phyloP scores from a whole-genome alignment of 2,329 filamentous ascomycete species.

The Monilinia aucupariae region DNA sequence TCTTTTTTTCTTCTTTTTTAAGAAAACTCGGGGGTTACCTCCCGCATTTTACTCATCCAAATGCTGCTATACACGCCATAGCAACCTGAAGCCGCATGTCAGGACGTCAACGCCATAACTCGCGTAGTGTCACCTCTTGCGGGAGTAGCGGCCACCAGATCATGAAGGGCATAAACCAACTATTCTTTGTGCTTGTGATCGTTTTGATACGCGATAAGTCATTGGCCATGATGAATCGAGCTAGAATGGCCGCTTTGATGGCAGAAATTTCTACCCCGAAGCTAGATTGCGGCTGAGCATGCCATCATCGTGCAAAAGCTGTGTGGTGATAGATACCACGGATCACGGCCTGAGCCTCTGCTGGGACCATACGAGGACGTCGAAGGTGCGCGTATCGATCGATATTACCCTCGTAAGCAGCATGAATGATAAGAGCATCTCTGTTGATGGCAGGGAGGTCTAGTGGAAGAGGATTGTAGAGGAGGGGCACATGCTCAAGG shows the following conservation, averaged over 20 bases:
- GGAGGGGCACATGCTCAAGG: background rate
- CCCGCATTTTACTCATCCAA: too few relatives aligned
- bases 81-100: background rate
- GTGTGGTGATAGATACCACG: background rate
- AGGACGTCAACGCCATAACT: background rate
- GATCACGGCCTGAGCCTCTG: background rate
- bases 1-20: too few relatives aligned
- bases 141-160: background rate
- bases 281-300: background rate
- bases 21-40: too few relatives aligned
- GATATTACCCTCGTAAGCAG: background rate
- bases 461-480: background rate
- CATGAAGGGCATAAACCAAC: background rate
- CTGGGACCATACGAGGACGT: background rate
- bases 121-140: background rate
- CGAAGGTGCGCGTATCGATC: background rate
- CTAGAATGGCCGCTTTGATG: background rate
- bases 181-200: background rate
- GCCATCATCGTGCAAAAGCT: background rate
- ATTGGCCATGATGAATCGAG: constrained; percentile 1
- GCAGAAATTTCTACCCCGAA: too few relatives aligned
- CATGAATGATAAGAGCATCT: background rate
- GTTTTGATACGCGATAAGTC: background rate
- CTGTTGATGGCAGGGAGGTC: background rate
- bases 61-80: background rate